Percentiles rank a stretch among this genome's conserved stretches.
Evolutionary conservation across 352 stramenopile species (phyloP).

Genomic region (Phytophthora ramorum): DNA sequence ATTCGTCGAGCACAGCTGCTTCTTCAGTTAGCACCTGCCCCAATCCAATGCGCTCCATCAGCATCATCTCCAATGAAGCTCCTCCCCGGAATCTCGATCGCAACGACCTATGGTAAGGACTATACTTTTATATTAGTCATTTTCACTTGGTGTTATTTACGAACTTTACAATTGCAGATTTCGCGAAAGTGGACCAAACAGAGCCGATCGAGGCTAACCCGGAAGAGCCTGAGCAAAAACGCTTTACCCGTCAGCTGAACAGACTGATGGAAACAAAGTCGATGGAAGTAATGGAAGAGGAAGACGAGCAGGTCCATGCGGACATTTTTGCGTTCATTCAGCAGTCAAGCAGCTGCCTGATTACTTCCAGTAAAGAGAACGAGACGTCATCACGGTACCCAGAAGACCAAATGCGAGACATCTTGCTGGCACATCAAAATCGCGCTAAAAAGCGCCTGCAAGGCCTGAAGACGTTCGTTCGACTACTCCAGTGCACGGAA

Average conservation of each 20-base stretch:
- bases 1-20: constrained; percentile 76
- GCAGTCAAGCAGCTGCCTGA: constrained; percentile 39
- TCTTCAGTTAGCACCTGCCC: constrained; percentile 59
- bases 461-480: constrained; percentile 73
- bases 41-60: constrained; percentile 34
- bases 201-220: constrained; percentile 2
- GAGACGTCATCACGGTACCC: constrained; percentile 19
- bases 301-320: constrained; percentile 83
- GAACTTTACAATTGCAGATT: constrained; percentile 35
- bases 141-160: neutral
- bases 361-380: constrained; percentile 9
- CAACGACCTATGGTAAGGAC: constrained; percentile 56
- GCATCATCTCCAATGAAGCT: constrained; percentile 66
- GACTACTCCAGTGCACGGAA: constrained; percentile 55
- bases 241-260: constrained; percentile 65
- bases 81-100: constrained; percentile 72
- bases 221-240: constrained; percentile 37
- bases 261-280: constrained; percentile 79
- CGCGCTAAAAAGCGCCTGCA: constrained; percentile 57
- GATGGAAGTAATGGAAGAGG: constrained; percentile 79
- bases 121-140: neutral
- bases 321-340: constrained; percentile 89
- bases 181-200: constrained; percentile 25
- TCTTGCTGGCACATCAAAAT: constrained; percentile 60
- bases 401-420: constrained; percentile 55